A percentile compares a stretch with the other conserved stretches of the same genome.
These are phyloP conservation scores for Elsinoe necatrix DNA, from an alignment of 2,329 filamentous ascomycete genomes.

Conservation along the genomic window DNA sequence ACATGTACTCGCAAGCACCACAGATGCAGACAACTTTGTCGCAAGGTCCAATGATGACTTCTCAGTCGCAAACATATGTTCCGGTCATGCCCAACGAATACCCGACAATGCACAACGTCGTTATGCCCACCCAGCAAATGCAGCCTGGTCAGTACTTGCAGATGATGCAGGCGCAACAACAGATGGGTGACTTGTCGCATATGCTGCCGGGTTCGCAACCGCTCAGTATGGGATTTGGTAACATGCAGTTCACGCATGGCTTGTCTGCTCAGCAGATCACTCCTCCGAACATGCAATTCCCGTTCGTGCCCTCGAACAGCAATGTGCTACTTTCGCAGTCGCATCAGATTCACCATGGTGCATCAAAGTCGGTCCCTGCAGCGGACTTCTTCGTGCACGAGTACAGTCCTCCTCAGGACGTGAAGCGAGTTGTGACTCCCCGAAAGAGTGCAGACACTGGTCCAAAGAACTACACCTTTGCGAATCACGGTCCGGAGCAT, in stretches of 20 bases:
- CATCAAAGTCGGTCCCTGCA: conserved; percentile 18
- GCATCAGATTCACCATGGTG: conserved; percentile 22
- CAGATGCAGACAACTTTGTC: conserved; percentile 17
- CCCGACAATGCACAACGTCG: conserved; percentile 19
- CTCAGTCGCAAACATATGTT: conserved; percentile 17
- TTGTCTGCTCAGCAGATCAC: conserved; percentile 16
- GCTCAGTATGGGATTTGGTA: background rate
- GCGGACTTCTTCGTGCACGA: conserved; percentile 39
- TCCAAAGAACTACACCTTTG: conserved; percentile 41
- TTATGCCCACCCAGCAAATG: conserved; percentile 16
- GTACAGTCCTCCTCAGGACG: conserved; percentile 38
- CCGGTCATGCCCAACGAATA: conserved; percentile 18
- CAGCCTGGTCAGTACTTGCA: conserved; percentile 17
- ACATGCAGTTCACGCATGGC: conserved; percentile 6
- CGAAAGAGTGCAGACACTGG: conserved; percentile 24
- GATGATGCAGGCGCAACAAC: conserved; percentile 19
- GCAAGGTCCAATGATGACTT: conserved; percentile 17
- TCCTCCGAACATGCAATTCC: conserved; percentile 17
- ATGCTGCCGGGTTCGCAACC: conserved; percentile 11
- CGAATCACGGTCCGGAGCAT: conserved; percentile 39
- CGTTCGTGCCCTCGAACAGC: conserved; percentile 17
- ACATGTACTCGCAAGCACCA: conserved; percentile 23
- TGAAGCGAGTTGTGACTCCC: conserved; percentile 27
- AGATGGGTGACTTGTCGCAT: conserved; percentile 17
- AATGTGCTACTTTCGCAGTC: conserved; percentile 22